Evolutionary conservation across 2,329 filamentous ascomycete genomes (phyloP), one percentile per base, ranked within the genome.

Genomic region (Aspergillus bombycis): DNA sequence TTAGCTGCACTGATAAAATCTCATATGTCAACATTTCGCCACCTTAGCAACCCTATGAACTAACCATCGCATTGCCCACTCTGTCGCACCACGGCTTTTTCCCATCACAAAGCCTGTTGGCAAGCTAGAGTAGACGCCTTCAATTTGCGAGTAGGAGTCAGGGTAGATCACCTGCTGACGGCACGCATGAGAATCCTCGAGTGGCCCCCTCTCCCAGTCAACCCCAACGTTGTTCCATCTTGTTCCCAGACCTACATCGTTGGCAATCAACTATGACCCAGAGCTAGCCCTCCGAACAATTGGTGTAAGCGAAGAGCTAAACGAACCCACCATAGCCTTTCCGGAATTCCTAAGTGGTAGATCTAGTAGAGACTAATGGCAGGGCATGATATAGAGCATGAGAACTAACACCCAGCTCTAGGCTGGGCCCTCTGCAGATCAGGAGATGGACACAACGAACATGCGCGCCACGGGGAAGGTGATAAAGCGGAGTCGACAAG

Each of bases 181-280:
- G 94, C 98, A 53, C 93, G 94, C 68, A 91, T 90, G 80, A 95
- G 96, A 80, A 98, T 98, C 82, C 99, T 98, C 85, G 93, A 92
- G 66, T 95, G 95, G 10, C 88, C 34, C 34, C 32, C 34, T 36
- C 34, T 36, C 34, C 34, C 34, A 73, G 95, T 99, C 62, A 95
- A 99, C 79, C 92, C 89, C 9, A 94, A 91, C 62, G 94, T 97
- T 8, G 93, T 28, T 97, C 55, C 87, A 94, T 64, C 91, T 97
- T 69, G 92, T 94, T 74, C 93, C 93, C 26, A 96, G 97, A 81
- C 85, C 87, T 43, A 93, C 93, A 12, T 93, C 43, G 11, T 94
- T 94, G 59, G 90, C 93, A 70, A 94, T 98, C 67, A 92, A 89
- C 75, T 98, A 94, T 79, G 93, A 96, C 59, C 43, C n/a, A 46